Evolutionary conservation across 768 basidiomycete species (phyloP).

Genomic region (Termitomyces sp.): DNA sequence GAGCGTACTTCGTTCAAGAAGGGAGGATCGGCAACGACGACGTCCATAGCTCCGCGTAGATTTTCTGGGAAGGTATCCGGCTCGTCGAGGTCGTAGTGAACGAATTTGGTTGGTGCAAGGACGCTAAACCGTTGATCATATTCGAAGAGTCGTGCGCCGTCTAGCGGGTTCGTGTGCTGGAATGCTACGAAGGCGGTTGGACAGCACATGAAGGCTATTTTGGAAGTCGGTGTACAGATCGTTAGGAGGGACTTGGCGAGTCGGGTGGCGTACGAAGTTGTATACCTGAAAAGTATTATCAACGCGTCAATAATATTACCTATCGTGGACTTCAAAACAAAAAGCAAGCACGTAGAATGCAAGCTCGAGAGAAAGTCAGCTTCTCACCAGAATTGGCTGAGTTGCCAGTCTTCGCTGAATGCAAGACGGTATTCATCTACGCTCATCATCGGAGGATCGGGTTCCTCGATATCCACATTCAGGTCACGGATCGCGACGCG

Average conservation of each 20-base stretch:
- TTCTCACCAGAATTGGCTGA: conserved; percentile 46
- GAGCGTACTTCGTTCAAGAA: conserved; percentile 38
- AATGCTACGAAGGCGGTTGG: conserved; percentile 44
- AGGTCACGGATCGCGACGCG: conserved; percentile 27
- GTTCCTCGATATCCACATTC: conserved; percentile 16
- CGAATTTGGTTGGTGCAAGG: conserved; percentile 30
- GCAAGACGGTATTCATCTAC: conserved; percentile 36
- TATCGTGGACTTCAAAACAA: not conserved
- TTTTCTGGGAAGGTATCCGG: conserved; percentile 31
- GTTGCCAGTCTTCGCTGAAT: conserved; percentile 45
- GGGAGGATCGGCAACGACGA: conserved; percentile 38
- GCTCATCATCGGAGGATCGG: conserved; percentile 32
- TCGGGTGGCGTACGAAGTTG: conserved; percentile 31
- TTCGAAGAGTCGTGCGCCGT: conserved; percentile 31
- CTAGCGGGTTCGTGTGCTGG: conserved; percentile 30
- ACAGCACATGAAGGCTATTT: conserved; percentile 38
- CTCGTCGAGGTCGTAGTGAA: conserved; percentile 40
- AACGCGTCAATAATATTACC: not conserved
- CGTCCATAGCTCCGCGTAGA: conserved; percentile 26
- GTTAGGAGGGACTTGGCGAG: conserved; percentile 27
- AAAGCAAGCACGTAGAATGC: conserved; percentile 1
- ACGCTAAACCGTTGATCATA: conserved; percentile 36
- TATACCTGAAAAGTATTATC: conserved; percentile 27
- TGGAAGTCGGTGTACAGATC: conserved; percentile 25
- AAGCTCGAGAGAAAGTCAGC: conserved; percentile 7